A percentile compares a stretch with the other conserved stretches of the same genome.
These are phyloP conservation scores for Centella asiatica DNA, from an alignment of 129 eudicot genomes.

Conservation along the genomic window DNA sequence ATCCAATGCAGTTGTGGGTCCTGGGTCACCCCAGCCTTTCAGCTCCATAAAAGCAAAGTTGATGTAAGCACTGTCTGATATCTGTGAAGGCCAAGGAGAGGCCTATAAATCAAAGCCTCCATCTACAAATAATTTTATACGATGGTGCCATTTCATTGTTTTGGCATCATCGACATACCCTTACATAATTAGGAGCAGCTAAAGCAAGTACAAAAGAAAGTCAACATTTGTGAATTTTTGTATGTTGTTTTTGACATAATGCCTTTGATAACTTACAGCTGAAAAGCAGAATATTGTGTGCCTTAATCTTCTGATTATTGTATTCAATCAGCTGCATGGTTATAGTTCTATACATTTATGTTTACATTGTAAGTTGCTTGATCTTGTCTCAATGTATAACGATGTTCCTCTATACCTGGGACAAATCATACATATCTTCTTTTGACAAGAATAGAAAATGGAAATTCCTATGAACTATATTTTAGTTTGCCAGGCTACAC, in stretches of 20 bases:
- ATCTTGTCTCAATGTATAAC: background rate
- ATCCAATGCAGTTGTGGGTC: conserved; percentile 97
- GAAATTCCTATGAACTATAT: no score
- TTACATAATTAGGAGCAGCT: no score
- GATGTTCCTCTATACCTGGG: background rate
- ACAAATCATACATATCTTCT: no score
- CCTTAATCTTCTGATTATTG: background rate
- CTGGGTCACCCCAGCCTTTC: conserved; percentile 97
- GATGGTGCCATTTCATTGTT: background rate
- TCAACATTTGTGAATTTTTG: background rate
- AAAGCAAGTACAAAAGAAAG: background rate
- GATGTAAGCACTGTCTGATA: conserved; percentile 63
- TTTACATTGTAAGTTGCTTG: background rate
- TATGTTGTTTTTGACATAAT: background rate
- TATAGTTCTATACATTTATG: background rate
- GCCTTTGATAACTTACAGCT: background rate
- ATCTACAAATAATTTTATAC: background rate
- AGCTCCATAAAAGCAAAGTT: conserved; percentile 83
- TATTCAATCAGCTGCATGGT: background rate
- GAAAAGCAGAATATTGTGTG: background rate
- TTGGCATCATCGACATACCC: background rate
- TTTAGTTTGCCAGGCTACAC: background rate
- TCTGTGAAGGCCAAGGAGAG: background rate
- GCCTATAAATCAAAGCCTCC: no score
- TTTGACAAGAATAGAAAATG: no score